Conservation (phyloP, 768 basidiomycete genomes). For the Suillus hirtellus region DNA sequence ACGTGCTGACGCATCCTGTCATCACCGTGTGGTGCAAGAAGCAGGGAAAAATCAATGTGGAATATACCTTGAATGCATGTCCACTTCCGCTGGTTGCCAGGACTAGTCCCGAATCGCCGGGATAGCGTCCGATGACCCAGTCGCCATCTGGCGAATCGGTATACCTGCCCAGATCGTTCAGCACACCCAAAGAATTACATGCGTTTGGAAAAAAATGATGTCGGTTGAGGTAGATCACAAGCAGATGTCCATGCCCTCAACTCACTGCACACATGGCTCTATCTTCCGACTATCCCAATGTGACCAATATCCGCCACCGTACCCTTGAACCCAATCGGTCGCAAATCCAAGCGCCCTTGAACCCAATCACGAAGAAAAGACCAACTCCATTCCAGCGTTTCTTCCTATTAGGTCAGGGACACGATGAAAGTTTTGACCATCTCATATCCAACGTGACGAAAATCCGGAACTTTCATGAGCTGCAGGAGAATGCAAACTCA, state of each 20-base stretch:
- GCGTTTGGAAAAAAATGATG: neutral
- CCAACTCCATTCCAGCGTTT: neutral
- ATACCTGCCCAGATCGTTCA: slow-evolving; percentile 57
- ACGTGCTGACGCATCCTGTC: neutral
- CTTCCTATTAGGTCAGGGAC: neutral
- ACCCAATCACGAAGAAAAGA: neutral
- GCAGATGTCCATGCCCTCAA: neutral
- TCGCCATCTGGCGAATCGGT: slow-evolving; percentile 84
- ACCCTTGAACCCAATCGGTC: neutral
- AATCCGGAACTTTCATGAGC: neutral
- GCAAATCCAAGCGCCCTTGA: neutral
- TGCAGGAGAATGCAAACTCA: slow-evolving; percentile 33
- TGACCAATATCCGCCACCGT: neutral
- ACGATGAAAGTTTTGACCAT: neutral
- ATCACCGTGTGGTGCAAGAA: neutral
- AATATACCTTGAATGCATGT: slow-evolving; percentile 77
- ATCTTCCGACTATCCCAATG: neutral
- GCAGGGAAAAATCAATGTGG: neutral
- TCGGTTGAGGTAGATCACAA: neutral
- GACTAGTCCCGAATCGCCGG: slow-evolving; percentile 57
- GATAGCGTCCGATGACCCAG: slow-evolving; percentile 85
- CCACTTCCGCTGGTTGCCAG: slow-evolving; percentile 89
- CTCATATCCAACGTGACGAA: neutral
- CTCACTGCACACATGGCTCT: neutral
- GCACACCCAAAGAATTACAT: neutral